These are phyloP conservation scores for Theileria orientalis DNA, from an alignment of 169 alveolate species.

Conservation along the genomic window DNA sequence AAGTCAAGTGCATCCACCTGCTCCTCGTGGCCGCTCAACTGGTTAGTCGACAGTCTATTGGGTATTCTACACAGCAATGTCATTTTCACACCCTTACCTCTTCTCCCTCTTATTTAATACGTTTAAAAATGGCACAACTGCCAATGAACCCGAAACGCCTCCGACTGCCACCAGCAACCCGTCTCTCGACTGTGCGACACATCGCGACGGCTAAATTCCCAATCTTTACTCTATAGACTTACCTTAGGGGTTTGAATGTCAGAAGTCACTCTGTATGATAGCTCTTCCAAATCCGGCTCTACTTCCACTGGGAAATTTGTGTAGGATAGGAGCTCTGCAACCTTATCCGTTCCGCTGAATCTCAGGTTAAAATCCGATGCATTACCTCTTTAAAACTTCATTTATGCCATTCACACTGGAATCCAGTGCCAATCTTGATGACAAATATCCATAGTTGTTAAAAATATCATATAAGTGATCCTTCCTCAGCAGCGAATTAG, in stretches of 20 bases:
- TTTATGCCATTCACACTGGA: conserved; percentile 22
- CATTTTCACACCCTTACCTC: conserved; percentile 1
- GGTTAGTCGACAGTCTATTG: conserved; percentile 30
- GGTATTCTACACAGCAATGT: conserved; percentile 34
- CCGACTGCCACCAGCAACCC: conserved; percentile 49
- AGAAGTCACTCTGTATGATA: conserved; percentile 17
- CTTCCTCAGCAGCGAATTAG: conserved; percentile 57
- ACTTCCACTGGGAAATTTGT: background rate
- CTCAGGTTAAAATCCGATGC: background rate
- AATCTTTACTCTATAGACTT: background rate
- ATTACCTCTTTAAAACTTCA: conserved; percentile 15
- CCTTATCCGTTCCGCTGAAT: conserved; percentile 27
- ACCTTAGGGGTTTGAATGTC: conserved; percentile 57
- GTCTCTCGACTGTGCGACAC: conserved; percentile 58
- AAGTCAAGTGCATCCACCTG: conserved; percentile 59
- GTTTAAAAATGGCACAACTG: conserved; percentile 52
- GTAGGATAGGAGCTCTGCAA: conserved; percentile 10
- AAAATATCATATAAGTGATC: conserved; percentile 51
- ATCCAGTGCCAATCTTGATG: conserved; percentile 40
- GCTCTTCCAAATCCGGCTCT: conserved; percentile 20
- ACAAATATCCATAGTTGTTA: conserved; percentile 53
- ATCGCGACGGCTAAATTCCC: conserved; percentile 45
- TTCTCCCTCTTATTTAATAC: conserved; percentile 7
- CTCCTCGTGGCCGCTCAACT: conserved; percentile 49
- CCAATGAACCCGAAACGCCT: conserved; percentile 56